Conservation (phyloP, 208 protist genomes). For the Leptomonas pyrrhocoris region DNA sequence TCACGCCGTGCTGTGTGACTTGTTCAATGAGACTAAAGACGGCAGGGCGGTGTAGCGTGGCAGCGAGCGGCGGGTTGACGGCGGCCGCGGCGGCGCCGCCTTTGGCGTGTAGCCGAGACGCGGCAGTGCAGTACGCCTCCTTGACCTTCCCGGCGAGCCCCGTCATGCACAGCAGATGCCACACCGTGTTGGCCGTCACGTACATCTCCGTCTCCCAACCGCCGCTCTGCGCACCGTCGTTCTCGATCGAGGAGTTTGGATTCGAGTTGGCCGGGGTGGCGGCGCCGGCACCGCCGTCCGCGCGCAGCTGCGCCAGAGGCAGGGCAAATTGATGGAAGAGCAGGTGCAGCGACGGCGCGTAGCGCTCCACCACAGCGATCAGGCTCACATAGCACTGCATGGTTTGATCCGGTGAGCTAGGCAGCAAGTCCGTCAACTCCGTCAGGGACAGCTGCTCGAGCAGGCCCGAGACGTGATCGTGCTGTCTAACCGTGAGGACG, state of each 20-base stretch:
- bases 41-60: constrained; percentile 60
- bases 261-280: not conserved
- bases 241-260: not conserved
- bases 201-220: constrained; percentile 13
- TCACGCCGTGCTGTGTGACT: constrained; percentile 31
- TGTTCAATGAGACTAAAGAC: constrained; percentile 70
- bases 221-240: not conserved
- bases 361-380: constrained; percentile 52
- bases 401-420: constrained; percentile 29
- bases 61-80: constrained; percentile 18
- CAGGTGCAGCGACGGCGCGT: constrained; percentile 48
- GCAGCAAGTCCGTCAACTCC: constrained; percentile 64
- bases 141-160: constrained; percentile 44
- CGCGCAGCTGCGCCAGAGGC: constrained; percentile 21
- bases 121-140: constrained; percentile 16
- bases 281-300: not conserved
- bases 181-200: constrained; percentile 61
- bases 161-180: constrained; percentile 58
- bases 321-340: constrained; percentile 64
- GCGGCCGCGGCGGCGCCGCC: not conserved
- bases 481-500: constrained; percentile 52
- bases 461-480: constrained; percentile 45
- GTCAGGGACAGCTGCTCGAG: constrained; percentile 53
- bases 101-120: constrained; percentile 1
- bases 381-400: constrained; percentile 54